phyloP scores from a whole-genome alignment of 2,329 filamentous ascomycete genomes.

The Diaporthe destruens region DNA sequence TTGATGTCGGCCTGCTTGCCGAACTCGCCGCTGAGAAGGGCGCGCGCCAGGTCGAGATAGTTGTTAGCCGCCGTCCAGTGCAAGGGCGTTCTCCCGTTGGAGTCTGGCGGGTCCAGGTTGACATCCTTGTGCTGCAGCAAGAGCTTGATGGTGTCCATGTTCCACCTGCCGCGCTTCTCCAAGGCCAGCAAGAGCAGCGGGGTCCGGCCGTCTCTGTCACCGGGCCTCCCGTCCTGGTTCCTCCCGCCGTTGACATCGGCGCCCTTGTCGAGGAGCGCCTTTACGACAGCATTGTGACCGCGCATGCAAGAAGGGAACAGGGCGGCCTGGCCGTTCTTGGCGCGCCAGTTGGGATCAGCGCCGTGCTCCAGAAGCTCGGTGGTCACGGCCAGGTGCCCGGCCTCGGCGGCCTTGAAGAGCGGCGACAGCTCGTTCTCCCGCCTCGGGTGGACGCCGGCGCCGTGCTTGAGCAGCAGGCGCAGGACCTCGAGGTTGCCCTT shows the following conservation, averaged over 20 bases:
- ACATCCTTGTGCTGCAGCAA: slow-evolving; percentile 52
- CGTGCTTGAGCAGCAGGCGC: slow-evolving; percentile 53
- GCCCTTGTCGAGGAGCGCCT: slow-evolving; percentile 49
- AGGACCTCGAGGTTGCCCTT: slow-evolving; percentile 53
- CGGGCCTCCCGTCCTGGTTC: slow-evolving; percentile 59
- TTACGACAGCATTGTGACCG: slow-evolving; percentile 51
- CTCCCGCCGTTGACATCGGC: slow-evolving; percentile 51
- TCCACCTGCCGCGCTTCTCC: slow-evolving; percentile 53
- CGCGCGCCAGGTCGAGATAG: slow-evolving; percentile 61
- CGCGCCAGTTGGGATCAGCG: slow-evolving; percentile 52
- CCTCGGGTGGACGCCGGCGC: slow-evolving; percentile 53
- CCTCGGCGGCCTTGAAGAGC: slow-evolving; percentile 55
- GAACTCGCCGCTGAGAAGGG: slow-evolving; percentile 54
- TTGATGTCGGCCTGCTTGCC: slow-evolving; percentile 52
- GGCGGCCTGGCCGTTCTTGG: slow-evolving; percentile 51
- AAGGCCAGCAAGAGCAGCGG: slow-evolving; percentile 53
- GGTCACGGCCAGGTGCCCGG: slow-evolving; percentile 52
- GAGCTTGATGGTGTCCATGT: slow-evolving; percentile 57
- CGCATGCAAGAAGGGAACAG: slow-evolving; percentile 53
- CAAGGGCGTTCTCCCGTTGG: slow-evolving; percentile 65
- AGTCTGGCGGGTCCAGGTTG: slow-evolving; percentile 55
- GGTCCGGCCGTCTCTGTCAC: slow-evolving; percentile 57
- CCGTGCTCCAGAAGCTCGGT: slow-evolving; percentile 50
- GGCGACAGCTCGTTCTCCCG: slow-evolving; percentile 53
- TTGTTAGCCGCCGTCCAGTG: slow-evolving; percentile 71